Conservation (phyloP, 352 stramenopile species). For the Phytophthora pseudosyringae region DNA sequence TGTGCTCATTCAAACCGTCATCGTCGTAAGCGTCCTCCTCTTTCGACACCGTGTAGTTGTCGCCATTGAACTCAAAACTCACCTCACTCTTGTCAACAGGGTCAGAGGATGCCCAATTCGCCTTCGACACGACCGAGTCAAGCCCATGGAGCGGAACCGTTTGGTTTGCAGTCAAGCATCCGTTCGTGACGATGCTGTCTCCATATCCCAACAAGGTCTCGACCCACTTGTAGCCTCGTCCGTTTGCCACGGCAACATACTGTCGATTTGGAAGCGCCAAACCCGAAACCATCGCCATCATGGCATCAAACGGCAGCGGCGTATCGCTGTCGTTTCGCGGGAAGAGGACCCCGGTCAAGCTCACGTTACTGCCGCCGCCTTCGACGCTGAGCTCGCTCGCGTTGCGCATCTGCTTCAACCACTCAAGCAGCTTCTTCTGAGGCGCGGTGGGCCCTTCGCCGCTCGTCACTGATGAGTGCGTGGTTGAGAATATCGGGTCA, state of each 20-base stretch:
- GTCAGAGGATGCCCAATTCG: slow-evolving; percentile 23
- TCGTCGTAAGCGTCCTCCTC: slow-evolving; percentile 6
- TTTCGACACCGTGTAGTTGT: slow-evolving; percentile 26
- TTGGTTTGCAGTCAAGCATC: slow-evolving; percentile 25
- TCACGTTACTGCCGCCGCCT: slow-evolving; percentile 27
- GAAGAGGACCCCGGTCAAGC: slow-evolving; percentile 27
- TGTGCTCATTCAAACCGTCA: slow-evolving; percentile 6
- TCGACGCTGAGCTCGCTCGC: slow-evolving; percentile 30
- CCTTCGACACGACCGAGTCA: slow-evolving; percentile 17
- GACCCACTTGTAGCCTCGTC: slow-evolving; percentile 37
- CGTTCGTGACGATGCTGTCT: slow-evolving; percentile 22
- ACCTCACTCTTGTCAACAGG: slow-evolving; percentile 13
- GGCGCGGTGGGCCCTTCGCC: slow-evolving; percentile 14
- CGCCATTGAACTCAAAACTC: slow-evolving; percentile 17
- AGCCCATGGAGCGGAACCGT: slow-evolving; percentile 13
- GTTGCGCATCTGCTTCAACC: slow-evolving; percentile 26
- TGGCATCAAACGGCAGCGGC: slow-evolving; percentile 25
- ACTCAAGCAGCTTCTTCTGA: slow-evolving; percentile 24
- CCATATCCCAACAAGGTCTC: slow-evolving; percentile 18
- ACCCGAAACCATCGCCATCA: slow-evolving; percentile 20
- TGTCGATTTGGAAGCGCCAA: slow-evolving; percentile 17
- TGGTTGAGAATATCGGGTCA: neutral
- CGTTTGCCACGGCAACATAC: slow-evolving; percentile 27
- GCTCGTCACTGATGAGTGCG: slow-evolving; percentile 14
- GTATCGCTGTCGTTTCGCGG: slow-evolving; percentile 17